Evolutionary conservation across 2,329 filamentous ascomycete genomes (phyloP).

Genomic region (Apiospora kogelbergensis): DNA sequence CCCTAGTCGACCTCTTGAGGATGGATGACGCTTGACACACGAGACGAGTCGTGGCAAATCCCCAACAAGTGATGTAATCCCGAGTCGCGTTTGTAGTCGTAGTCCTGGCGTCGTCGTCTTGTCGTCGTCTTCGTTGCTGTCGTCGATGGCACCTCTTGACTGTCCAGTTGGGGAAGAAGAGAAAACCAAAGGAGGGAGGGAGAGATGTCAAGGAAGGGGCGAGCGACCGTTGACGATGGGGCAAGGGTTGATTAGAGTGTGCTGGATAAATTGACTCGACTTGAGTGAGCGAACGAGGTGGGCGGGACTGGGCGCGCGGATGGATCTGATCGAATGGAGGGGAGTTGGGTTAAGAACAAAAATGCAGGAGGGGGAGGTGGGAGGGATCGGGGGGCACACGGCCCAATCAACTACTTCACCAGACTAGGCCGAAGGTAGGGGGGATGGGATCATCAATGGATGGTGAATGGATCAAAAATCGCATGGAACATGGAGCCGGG

Average conservation of each 20-base stretch:
- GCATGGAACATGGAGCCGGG: constrained; percentile 6
- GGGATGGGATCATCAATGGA: neutral
- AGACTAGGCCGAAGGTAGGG: neutral
- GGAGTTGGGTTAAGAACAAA: constrained; percentile 8
- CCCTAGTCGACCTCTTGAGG: neutral
- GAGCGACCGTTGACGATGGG: constrained; percentile 4
- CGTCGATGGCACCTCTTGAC: neutral
- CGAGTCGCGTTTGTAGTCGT: neutral
- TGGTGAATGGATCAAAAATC: neutral
- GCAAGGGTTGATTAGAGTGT: neutral
- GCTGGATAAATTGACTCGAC: constrained; percentile 3
- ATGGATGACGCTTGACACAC: neutral
- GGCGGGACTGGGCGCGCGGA: constrained; percentile 3
- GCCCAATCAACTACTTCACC: neutral
- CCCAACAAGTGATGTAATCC: neutral
- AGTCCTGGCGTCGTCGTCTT: neutral
- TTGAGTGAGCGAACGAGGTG: constrained; percentile 1
- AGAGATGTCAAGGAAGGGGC: neutral
- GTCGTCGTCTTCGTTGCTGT: neutral
- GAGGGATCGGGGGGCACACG: constrained; percentile 7
- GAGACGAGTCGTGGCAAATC: neutral
- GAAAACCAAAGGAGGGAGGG: neutral
- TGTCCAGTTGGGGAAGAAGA: neutral
- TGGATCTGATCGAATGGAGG: constrained; percentile 4
- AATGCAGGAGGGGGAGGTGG: constrained; percentile 8